phyloP scores from a whole-genome alignment of 306 rosid species.

The Vigna nakashimae region DNA sequence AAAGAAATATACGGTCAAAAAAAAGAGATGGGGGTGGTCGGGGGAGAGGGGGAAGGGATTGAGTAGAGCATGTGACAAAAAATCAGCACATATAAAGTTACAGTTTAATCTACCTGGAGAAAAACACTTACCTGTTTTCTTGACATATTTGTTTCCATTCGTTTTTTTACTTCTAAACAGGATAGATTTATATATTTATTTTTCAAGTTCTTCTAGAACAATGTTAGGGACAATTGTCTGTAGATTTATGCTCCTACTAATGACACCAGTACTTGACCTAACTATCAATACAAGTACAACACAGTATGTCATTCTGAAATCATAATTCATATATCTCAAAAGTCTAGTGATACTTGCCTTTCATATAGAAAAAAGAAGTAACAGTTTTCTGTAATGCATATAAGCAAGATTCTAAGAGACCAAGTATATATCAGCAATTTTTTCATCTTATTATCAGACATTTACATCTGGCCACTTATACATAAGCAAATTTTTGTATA shows the following conservation, averaged over 20 bases:
- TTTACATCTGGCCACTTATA: slow-evolving; percentile 30
- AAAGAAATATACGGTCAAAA: not conserved
- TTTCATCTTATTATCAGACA: slow-evolving; percentile 14
- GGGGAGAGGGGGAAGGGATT: not conserved
- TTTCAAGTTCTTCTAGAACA: slow-evolving; percentile 24
- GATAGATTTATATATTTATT: slow-evolving; percentile 26
- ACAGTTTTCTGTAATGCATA: slow-evolving; percentile 23
- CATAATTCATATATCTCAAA: slow-evolving; percentile 18
- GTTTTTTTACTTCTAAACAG: not conserved
- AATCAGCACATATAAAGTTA: slow-evolving; percentile 8
- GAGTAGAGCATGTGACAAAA: slow-evolving; percentile 15
- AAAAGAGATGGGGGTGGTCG: not conserved
- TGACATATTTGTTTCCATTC: not conserved
- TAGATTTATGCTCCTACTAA: not conserved
- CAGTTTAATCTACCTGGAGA: not conserved
- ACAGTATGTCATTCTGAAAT: slow-evolving; percentile 25
- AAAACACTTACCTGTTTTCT: not conserved
- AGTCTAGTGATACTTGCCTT: slow-evolving; percentile 1
- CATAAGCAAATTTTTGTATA: slow-evolving; percentile 6
- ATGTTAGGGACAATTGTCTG: slow-evolving; percentile 7
- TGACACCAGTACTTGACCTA: slow-evolving; percentile 9
- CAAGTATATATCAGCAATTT: slow-evolving; percentile 11
- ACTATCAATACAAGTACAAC: slow-evolving; percentile 25
- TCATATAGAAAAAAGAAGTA: slow-evolving; percentile 7
- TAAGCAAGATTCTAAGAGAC: slow-evolving; percentile 19